Base-by-base conservation (phyloP, 2,329 filamentous ascomycete genomes). In the Bimuria novae-zelandiae region DNA sequence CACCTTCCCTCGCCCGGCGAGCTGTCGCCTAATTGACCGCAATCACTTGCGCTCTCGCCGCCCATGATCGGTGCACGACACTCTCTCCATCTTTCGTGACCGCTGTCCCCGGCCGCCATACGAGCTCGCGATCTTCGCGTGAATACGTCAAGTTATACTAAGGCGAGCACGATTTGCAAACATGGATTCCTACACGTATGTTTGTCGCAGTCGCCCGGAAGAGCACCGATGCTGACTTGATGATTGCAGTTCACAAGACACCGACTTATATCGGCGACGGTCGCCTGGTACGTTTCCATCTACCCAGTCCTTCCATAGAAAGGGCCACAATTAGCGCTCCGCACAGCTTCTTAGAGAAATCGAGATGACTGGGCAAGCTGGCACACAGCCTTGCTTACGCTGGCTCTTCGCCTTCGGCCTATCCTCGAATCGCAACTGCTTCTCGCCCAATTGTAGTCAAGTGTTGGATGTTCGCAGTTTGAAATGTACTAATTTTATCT, bases 241-340 rank as follows among this genome's bases (percentile, higher is more conserved):
- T n/a, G n/a, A 30, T 49, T 50, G 35, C 44, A 64, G 57, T 25
- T 62, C 62, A 55, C 76, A 89, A 64, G 80, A 77, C 36, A 87
- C 86, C 12, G 74, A 76, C 54, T 68, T 68, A 4, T 75, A 75
- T 49, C 82, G 87, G 54, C 83, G 82, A 55, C 82, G 88, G 70
- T 90, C 88, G 63, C 87, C 88, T 72, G 86, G 88, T 90, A 81
- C 70, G 86, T 52, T 37, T 2, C 16, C 40, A 36, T 35, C 11
- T 14, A 27, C 11, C 29, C 8, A 22, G 11, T 16, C 17, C 7
- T 25, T 25, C 17, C 19, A 36, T 4, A 17, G 16, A 7, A n/a
- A 36, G 25, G 5, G 25, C 25, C 25, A 27, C 25, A 27, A 10
- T 30, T 14, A 14, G 27, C 7, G 14, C 7, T 30, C 7, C 14